phyloP scores from a whole-genome alignment of 2,329 filamentous ascomycete species.

The Aspergillus fijiensis region DNA sequence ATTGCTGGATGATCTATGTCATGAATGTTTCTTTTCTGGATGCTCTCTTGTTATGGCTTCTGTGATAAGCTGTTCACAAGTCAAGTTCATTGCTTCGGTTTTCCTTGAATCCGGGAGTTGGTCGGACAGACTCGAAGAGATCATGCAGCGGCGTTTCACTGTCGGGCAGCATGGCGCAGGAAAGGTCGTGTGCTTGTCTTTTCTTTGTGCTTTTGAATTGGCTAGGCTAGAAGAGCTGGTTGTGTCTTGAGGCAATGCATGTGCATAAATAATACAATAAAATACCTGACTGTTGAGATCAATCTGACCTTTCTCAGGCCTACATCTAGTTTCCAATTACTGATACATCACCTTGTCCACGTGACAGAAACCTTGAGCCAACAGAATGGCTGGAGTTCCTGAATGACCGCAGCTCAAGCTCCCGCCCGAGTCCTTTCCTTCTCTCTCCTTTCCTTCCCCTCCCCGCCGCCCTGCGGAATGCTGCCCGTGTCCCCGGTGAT shows the following conservation, averaged over 20 bases:
- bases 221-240: not conserved
- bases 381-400: not conserved
- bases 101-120: not conserved
- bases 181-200: slow-evolving; percentile 3
- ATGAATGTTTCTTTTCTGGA: not conserved
- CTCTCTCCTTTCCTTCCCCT: not conserved
- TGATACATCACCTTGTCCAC: not conserved
- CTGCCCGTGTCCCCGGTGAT: not conserved
- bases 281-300: not conserved
- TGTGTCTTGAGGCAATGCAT: not conserved
- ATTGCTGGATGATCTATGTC: slow-evolving; percentile 4
- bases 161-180: slow-evolving; percentile 7
- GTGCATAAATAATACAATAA: not conserved
- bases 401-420: not conserved
- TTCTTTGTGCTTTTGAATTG: not conserved
- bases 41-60: slow-evolving; percentile 11
- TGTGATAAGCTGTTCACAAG: not conserved
- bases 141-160: slow-evolving; percentile 5
- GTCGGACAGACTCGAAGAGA: not conserved
- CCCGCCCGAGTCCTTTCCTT: not conserved
- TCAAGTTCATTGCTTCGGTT: not conserved
- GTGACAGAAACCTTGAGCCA: not conserved
- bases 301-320: not conserved
- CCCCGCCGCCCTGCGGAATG: not conserved
- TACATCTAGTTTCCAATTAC: too few species aligned